phyloP scores from a whole-genome alignment of 2,329 filamentous ascomycete species.

The Cladosporium austrohemisphaericum region DNA sequence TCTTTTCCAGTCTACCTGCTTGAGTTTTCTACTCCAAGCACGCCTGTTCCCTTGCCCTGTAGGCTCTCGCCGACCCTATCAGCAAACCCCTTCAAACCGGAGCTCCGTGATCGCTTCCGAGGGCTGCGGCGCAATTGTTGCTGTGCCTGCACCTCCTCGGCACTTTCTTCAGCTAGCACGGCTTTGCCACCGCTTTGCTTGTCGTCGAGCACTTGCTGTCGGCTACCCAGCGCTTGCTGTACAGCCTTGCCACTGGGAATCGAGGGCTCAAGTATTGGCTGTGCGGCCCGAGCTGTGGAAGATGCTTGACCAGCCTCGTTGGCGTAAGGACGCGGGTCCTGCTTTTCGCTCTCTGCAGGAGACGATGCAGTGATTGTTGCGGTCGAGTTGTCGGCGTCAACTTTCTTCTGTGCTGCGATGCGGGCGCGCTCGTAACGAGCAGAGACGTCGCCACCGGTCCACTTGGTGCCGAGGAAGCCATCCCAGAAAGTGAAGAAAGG shows the following conservation, averaged over 20 bases:
- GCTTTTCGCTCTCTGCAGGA: constrained; percentile 17
- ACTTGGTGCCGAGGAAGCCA: constrained; percentile 73
- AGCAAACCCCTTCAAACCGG: constrained; percentile 40
- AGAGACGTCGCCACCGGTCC: constrained; percentile 64
- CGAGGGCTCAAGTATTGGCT: constrained; percentile 21
- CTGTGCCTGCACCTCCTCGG: constrained; percentile 36
- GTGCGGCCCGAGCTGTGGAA: constrained; percentile 21
- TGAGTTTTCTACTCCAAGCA: constrained; percentile 41
- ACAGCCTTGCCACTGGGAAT: constrained; percentile 37
- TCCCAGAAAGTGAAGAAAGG: constrained; percentile 98
- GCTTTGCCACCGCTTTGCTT: constrained; percentile 33
- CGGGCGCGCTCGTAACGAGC: constrained; percentile 57
- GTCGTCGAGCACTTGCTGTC: constrained; percentile 42
- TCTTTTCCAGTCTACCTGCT: constrained; percentile 3
- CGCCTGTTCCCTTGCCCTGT: constrained; percentile 44
- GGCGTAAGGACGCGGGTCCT: constrained; percentile 25
- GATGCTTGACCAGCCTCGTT: constrained; percentile 24
- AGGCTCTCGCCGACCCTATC: constrained; percentile 45
- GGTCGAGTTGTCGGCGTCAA: constrained; percentile 47
- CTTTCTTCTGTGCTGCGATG: constrained; percentile 53
- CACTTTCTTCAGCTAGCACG: constrained; percentile 38
- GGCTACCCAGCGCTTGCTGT: constrained; percentile 37
- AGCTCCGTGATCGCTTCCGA: constrained; percentile 35
- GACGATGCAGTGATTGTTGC: constrained; percentile 19
- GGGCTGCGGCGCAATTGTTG: constrained; percentile 36